Conservation (phyloP, 176 grass and related monocot genomes). For the Thinopyrum elongatum region DNA sequence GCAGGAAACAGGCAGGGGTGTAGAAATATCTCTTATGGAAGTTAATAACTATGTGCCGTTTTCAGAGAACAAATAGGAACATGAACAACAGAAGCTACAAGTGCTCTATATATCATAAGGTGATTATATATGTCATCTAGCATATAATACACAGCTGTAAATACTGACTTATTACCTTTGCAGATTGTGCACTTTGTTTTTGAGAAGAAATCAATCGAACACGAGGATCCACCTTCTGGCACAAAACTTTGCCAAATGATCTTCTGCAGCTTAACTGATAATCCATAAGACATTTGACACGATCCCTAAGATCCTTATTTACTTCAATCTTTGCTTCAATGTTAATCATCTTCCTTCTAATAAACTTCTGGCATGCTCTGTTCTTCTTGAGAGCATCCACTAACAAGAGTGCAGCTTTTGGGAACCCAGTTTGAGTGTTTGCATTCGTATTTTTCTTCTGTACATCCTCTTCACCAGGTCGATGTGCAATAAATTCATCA, state of each 20-base stretch:
- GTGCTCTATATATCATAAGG: background rate
- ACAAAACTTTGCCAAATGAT: slow-evolving; percentile 44
- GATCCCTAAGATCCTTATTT: slow-evolving; percentile 79
- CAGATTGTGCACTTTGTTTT: slow-evolving; percentile 19
- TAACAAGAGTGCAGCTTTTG: slow-evolving; percentile 63
- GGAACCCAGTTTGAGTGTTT: slow-evolving; percentile 38
- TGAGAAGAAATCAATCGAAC: slow-evolving; percentile 60
- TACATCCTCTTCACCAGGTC: background rate
- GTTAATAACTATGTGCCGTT: background rate
- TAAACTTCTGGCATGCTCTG: slow-evolving; percentile 80
- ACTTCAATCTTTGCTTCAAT: slow-evolving; percentile 85
- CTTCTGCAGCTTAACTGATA: slow-evolving; percentile 78
- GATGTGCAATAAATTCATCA: background rate
- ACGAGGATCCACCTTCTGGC: slow-evolving; percentile 85
- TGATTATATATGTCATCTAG: background rate
- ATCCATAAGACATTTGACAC: slow-evolving; percentile 82
- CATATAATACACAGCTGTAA: background rate
- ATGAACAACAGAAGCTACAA: background rate
- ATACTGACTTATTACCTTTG: slow-evolving; percentile 45
- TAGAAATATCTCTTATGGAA: background rate
- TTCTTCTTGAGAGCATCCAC: slow-evolving; percentile 88
- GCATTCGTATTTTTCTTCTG: slow-evolving; percentile 33
- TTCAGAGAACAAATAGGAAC: background rate
- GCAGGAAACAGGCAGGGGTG: background rate
- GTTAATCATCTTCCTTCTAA: slow-evolving; percentile 85